These are phyloP conservation scores for Puccinia polysora DNA, from an alignment of 1,284 basidiomycete species.

Conservation along the genomic window DNA sequence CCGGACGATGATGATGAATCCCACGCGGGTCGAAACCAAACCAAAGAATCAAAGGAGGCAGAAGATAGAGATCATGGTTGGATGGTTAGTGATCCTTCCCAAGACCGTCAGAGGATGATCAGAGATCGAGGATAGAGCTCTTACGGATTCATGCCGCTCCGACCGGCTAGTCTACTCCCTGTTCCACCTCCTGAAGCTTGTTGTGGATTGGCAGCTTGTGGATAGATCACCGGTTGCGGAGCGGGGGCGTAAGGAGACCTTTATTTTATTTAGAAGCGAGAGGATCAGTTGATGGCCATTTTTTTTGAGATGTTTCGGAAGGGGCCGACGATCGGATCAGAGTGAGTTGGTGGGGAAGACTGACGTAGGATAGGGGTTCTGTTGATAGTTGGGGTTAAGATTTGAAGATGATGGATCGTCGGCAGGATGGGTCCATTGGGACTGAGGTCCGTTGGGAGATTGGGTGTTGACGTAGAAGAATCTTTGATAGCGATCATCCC, in stretches of 20 bases:
- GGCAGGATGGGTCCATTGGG: conserved; percentile 34
- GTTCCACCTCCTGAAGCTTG: not conserved
- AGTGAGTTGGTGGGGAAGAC: too few relatives aligned
- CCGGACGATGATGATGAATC: not conserved
- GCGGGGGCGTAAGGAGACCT: too few relatives aligned
- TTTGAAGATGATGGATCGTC: not conserved
- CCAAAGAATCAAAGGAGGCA: not conserved
- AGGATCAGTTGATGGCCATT: too few relatives aligned
- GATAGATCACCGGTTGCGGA: too few relatives aligned
- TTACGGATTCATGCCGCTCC: conserved; percentile 21
- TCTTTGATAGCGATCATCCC: conserved; percentile 22
- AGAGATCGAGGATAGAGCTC: not conserved
- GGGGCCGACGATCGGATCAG: not conserved
- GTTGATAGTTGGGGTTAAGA: conserved; percentile 5
- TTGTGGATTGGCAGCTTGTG: not conserved
- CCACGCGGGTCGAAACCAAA: too few relatives aligned
- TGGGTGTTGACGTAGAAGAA: conserved; percentile 22
- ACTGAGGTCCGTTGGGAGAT: conserved; percentile 11
- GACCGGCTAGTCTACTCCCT: not conserved
- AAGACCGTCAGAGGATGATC: too few relatives aligned
- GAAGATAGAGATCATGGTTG: too few relatives aligned
- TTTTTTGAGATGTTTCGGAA: too few relatives aligned
- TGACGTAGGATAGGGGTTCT: too few relatives aligned
- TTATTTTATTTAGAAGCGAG: too few relatives aligned
- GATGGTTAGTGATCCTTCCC: too few relatives aligned